These are phyloP conservation scores for Apophysomyces ossiformis DNA, from an alignment of 371 early-diverging fungal species.

Conservation along the genomic window DNA sequence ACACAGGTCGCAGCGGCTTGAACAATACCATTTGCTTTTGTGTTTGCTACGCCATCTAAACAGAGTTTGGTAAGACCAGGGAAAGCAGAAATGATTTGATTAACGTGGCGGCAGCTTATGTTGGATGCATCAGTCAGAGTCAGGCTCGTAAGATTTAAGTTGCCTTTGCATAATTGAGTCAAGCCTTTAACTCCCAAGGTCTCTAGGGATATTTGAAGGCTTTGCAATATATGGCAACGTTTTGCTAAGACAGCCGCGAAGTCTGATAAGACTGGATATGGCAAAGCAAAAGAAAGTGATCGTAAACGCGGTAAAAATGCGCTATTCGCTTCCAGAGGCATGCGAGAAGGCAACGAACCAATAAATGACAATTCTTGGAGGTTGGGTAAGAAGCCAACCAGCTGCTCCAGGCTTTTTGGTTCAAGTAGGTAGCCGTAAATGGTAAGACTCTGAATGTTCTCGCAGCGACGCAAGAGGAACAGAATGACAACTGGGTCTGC, in stretches of 20 bases:
- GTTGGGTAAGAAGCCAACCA: conserved; percentile 18
- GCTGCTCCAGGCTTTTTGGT: conserved; percentile 22
- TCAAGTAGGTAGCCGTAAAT: conserved; percentile 48
- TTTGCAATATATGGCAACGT: not conserved
- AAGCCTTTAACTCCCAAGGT: conserved; percentile 16
- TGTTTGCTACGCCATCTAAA: conserved; percentile 22
- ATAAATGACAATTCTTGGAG: conserved; percentile 30
- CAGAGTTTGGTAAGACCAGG: conserved; percentile 23
- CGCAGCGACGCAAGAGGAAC: conserved; percentile 31
- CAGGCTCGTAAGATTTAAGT: conserved; percentile 19
- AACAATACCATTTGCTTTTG: conserved; percentile 24
- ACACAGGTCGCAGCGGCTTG: not conserved
- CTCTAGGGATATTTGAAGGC: conserved; percentile 31
- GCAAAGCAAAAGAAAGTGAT: not conserved
- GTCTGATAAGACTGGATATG: not conserved
- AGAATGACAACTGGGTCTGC: conserved; percentile 25
- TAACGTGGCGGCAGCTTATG: conserved; percentile 21
- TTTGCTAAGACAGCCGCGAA: conserved; percentile 25
- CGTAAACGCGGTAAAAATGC: conserved; percentile 20
- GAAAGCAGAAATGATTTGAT: conserved; percentile 19
- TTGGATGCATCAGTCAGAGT: conserved; percentile 27
- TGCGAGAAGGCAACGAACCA: conserved; percentile 16
- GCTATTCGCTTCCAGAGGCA: conserved; percentile 19
- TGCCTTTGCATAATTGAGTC: conserved; percentile 19
- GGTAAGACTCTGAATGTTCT: conserved; percentile 29